Percentiles rank a stretch among this genome's conserved stretches.
Conservation (phyloP, 139 green algal genomes). For the Chlamydomonas incerta region DNA sequence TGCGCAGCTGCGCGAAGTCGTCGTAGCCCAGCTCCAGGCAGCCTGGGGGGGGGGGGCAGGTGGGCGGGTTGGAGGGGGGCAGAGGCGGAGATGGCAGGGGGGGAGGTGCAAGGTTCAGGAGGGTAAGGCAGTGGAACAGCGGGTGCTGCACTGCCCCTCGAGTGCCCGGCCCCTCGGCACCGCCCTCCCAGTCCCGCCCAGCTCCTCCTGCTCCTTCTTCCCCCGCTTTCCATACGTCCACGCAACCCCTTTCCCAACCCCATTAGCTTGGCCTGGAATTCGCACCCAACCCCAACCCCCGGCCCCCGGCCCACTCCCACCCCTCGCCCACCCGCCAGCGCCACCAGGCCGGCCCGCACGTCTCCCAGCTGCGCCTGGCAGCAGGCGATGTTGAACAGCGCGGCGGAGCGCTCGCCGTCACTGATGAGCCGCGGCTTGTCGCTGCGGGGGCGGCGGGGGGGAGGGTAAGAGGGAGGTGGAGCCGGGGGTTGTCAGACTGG, state of each 20-base stretch:
- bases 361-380: conserved; percentile 75
- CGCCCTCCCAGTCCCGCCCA: no score
- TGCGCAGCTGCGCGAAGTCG: conserved; percentile 73
- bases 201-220: not conserved
- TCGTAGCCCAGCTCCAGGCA: conserved; percentile 79
- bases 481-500: no score
- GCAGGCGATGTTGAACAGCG: conserved; percentile 90
- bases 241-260: not conserved
- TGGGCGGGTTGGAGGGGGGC: not conserved
- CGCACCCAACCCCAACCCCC: not conserved
- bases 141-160: no score
- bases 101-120: not conserved
- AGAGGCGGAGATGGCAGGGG: not conserved
- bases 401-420: conserved; percentile 77
- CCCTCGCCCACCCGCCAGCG: conserved; percentile 75
- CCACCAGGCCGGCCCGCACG: conserved; percentile 64
- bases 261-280: no score
- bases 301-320: no score
- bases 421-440: conserved; percentile 83
- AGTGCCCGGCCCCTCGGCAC: no score
- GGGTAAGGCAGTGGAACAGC: no score
- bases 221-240: not conserved
- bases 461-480: no score
- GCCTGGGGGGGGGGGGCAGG: conserved; percentile 38
- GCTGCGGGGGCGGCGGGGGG: conserved; percentile 40